These are phyloP conservation scores for Ceratocystis diversiconidia DNA, from an alignment of 2,329 filamentous ascomycete genomes.

Conservation along the genomic window DNA sequence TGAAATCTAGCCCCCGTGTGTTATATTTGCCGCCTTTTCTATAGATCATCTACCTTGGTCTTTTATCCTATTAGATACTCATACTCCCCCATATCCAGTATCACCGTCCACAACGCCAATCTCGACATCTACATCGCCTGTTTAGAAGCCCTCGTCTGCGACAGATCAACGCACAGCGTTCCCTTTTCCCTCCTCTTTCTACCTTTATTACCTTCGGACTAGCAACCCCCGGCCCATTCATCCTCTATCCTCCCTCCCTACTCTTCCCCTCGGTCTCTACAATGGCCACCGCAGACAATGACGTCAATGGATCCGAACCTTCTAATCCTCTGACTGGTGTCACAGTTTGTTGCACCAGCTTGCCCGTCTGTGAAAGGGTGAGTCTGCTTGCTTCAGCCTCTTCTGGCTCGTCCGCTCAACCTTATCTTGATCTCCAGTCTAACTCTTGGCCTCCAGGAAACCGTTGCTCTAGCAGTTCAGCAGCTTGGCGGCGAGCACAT, in stretches of 20 bases:
- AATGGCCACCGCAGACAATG: slow-evolving; percentile 1
- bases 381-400: not conserved
- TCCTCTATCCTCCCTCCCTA: not conserved
- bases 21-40: not conserved
- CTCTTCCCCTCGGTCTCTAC: not conserved
- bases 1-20: not conserved
- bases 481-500: slow-evolving; percentile 81
- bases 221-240: not conserved
- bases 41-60: not conserved
- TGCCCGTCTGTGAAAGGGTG: slow-evolving; percentile 65
- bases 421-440: slow-evolving; percentile 17
- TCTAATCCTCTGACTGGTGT: slow-evolving; percentile 53
- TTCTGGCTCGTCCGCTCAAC: not conserved
- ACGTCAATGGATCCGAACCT: slow-evolving; percentile 7
- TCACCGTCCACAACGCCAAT: not conserved
- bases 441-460: slow-evolving; percentile 26
- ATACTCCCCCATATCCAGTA: too few relatives aligned
- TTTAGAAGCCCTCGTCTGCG: not conserved
- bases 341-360: slow-evolving; percentile 77
- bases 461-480: slow-evolving; percentile 48
- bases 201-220: not conserved
- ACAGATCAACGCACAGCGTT: not conserved
- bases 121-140: not conserved
- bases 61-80: too few relatives aligned
- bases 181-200: not conserved